phyloP scores from a whole-genome alignment of 192 early-diverging fungal species.

The Backusella australiensis region DNA sequence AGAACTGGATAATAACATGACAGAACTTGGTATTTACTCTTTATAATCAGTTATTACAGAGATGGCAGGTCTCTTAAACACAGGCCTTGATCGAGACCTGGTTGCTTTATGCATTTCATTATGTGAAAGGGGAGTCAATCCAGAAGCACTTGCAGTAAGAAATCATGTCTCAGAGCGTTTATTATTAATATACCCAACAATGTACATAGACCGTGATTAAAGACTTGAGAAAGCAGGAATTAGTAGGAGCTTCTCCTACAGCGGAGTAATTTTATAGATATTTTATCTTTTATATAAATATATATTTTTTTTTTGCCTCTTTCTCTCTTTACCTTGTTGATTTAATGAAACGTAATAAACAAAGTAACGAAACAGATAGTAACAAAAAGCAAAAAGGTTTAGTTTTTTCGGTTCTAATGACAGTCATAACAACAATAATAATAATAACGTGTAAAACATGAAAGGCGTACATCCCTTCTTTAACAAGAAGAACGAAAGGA shows the following conservation, averaged over 20 bases:
- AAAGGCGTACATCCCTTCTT: conserved; percentile 7
- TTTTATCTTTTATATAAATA: too few species aligned
- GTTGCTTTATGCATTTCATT: conserved; percentile 72
- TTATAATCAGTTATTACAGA: conserved; percentile 45
- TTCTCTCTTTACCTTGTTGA: not conserved
- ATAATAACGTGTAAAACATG: not conserved
- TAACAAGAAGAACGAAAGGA: conserved; percentile 6
- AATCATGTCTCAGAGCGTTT: not conserved
- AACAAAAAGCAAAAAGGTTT: conserved; percentile 12
- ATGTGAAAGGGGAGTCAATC: conserved; percentile 80
- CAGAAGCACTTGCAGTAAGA: conserved; percentile 66
- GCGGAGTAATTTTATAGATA: not conserved
- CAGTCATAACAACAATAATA: not conserved
- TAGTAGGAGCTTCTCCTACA: not conserved
- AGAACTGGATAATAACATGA: not conserved
- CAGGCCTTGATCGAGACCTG: conserved; percentile 69
- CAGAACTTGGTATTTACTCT: not conserved
- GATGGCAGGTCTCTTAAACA: conserved; percentile 71
- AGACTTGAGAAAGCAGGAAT: conserved; percentile 7
- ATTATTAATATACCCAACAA: too few species aligned
- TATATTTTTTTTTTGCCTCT: not conserved
- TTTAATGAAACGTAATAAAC: conserved; percentile 4
- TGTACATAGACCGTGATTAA: conserved; percentile 9
- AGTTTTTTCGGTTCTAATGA: not conserved
- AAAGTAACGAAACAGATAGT: not conserved